Evolutionary conservation across 257 asterid species (phyloP).

Genomic region (Marsdenia floribunda): DNA sequence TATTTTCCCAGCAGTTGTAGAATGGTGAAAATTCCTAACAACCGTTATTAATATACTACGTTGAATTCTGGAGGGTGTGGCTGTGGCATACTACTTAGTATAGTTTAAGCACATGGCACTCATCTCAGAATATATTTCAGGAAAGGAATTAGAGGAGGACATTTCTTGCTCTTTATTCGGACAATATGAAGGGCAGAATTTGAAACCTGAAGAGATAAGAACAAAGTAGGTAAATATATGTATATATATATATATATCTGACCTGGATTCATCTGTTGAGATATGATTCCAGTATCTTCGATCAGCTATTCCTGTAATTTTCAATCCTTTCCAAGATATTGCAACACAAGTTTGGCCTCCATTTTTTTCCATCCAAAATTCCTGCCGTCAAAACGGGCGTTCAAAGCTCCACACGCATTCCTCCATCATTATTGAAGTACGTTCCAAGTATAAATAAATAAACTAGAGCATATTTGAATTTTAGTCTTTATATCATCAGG

Average conservation of each 20-base stretch:
- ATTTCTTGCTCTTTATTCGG: background rate
- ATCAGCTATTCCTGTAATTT: conserved; percentile 49
- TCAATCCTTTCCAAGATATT: conserved; percentile 58
- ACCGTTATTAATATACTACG: too few relatives aligned
- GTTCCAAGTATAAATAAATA: too few relatives aligned
- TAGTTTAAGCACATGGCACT: too few relatives aligned
- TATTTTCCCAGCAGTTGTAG: too few relatives aligned
- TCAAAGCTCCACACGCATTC: background rate
- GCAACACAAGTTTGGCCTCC: conserved; percentile 42
- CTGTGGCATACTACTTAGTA: too few relatives aligned
- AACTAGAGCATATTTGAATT: too few relatives aligned
- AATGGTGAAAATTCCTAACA: too few relatives aligned
- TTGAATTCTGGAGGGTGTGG: too few relatives aligned
- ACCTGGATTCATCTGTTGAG: conserved; percentile 55
- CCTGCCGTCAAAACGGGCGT: conserved; percentile 23
- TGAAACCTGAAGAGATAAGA: background rate
- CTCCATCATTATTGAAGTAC: too few relatives aligned
- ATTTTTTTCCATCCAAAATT: conserved; percentile 45
- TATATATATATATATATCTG: background rate
- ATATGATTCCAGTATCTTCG: conserved; percentile 52
- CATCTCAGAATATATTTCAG: background rate
- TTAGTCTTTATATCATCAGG: too few relatives aligned
- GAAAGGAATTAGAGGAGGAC: background rate
- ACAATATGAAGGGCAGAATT: background rate
- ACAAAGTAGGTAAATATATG: background rate